Evolutionary conservation across 805 yeast genomes (phyloP), one percentile per base, ranked within the genome.

Genomic region (Candida anglica): DNA sequence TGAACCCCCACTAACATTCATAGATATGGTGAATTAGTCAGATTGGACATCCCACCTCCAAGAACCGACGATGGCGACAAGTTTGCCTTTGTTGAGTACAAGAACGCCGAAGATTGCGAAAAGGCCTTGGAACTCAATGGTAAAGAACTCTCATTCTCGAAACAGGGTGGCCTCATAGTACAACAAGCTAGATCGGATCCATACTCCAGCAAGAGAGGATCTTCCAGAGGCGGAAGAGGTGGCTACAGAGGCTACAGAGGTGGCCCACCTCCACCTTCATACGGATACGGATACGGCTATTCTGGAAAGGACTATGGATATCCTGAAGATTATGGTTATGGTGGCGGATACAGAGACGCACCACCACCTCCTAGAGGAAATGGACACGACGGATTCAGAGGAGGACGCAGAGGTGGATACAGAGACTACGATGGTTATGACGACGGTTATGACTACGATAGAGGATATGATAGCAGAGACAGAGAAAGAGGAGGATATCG

Each of bases 1-100:
- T 6, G n/a, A 15, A 15, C 16, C 30, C 18, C 16, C 16, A 20
- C 25, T 30, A n/a, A n/a, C n/a, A n/a, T 13, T 19, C 24, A 18
- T 48, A 76, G 81, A 52, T 73, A 46, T 42, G 85, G 84, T 32
- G 69, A 67, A 43, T 60, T 79, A 28, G 73, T 74, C 32, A 67
- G 80, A 56, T 72, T 78, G 33, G 80, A 73, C 42, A 73, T 78
- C 30, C 77, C 82, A 27, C 83, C 83, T 36, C 79, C 82, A 39
- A 71, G 77, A 54, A 64, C 72, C 19, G 71, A 71, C 36, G 79
- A 74, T 43, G 77, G 78, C 26, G 67, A 74, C 40, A 79, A 77
- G 46, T 79, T 66, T 47, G 85, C 82, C 6, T 79, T 78, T 55
- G 83, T 79, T 17, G 81, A 78, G 48, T 79, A 68, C 52, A 65